Percentiles rank a stretch among this genome's conserved stretches.
Evolutionary conservation across 495 filamentous ascomycete species (phyloP).

Genomic region (Cladorrhinum samala): DNA sequence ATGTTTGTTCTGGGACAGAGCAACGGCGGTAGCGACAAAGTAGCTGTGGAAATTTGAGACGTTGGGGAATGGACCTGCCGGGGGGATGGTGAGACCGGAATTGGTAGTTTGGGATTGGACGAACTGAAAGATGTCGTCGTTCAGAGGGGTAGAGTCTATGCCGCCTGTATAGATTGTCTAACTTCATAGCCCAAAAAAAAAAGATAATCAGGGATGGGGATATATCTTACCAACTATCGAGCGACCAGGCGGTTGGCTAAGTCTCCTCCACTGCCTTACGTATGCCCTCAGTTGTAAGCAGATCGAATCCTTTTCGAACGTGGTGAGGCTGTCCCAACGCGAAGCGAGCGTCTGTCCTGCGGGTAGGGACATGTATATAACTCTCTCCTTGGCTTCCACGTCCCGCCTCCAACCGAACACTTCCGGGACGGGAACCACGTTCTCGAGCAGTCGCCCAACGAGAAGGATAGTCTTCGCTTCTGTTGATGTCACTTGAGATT

Average conservation of each 20-base stretch:
- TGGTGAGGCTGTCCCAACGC: conserved; percentile 5
- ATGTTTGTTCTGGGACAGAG: conserved; percentile 8
- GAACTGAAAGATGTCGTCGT: conserved; percentile 13
- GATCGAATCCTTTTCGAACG: conserved; percentile 5
- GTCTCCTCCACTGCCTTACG: conserved; percentile 11
- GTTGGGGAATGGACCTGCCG: conserved; percentile 13
- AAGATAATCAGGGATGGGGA: not conserved
- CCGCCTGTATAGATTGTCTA: conserved; percentile 10
- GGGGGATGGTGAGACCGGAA: not conserved
- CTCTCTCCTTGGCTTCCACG: conserved; percentile 8
- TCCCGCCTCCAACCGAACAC: conserved; percentile 20
- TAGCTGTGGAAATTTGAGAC: conserved; percentile 17
- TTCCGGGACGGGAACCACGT: conserved; percentile 11
- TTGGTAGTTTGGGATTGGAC: conserved; percentile 1
- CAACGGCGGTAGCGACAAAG: conserved; percentile 15
- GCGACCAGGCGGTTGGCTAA: conserved; percentile 1
- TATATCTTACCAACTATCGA: conserved; percentile 10
- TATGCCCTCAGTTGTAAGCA: conserved; percentile 4
- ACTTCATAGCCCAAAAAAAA: not conserved
- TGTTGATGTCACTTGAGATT: not conserved
- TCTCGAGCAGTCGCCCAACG: not conserved
- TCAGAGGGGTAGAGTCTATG: conserved; percentile 20
- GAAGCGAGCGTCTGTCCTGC: conserved; percentile 4
- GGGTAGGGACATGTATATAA: conserved; percentile 11
- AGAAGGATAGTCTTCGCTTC: conserved; percentile 14